Evolutionary conservation across 2,329 filamentous ascomycete species (phyloP), one percentile per base, ranked within the genome.

Genomic region (Spiromastix sp.): DNA sequence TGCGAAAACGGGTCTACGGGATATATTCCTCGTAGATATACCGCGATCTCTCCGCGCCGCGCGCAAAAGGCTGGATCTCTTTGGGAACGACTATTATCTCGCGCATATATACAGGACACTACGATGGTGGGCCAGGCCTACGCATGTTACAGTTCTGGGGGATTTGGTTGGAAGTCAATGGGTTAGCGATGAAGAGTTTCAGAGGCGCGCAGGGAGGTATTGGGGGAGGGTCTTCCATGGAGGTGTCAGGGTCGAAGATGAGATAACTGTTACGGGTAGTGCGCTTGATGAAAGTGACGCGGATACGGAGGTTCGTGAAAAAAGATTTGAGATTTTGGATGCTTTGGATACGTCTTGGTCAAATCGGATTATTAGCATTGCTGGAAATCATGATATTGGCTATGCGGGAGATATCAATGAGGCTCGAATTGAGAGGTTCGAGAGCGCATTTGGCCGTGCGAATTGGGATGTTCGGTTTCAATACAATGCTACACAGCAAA

Each of bases 81-180:
- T 86, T 50, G 91, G 91, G 3, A 98, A 98, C 59, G 91, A 98
- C 60, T 84, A 78, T 52, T 98, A 96, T 59, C 73, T 98, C 20
- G 85, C 83, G 13, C 91, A 98, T 57, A 86, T 95, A 39, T 95
- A 93, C 60, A 74, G 85, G 11, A 82, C 78, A 0, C 60, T 94
- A 32, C 71, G 74, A 46, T 93, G 86, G 85, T 93, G 83, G 80
- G 74, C 81, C 0, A 64, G 68, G 11, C 91, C 91, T 6, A 93
- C 85, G 0, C 91, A 98, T 56, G 76, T 91, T 13, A 78, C 82
- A 0, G 86, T 96, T 0, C 68, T 98, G 3, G 91, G 91, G 3
- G 91, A 98, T 55, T 66, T 98, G 39, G 66, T 98, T 7, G 91
- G 91, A 7, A 94, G 86, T 50, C 91, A 98, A 58, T 98, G 91